Evolutionary conservation across 768 basidiomycete genomes (phyloP), one percentile per base, ranked within the genome.

Genomic region (Pleurotus pulmonarius): DNA sequence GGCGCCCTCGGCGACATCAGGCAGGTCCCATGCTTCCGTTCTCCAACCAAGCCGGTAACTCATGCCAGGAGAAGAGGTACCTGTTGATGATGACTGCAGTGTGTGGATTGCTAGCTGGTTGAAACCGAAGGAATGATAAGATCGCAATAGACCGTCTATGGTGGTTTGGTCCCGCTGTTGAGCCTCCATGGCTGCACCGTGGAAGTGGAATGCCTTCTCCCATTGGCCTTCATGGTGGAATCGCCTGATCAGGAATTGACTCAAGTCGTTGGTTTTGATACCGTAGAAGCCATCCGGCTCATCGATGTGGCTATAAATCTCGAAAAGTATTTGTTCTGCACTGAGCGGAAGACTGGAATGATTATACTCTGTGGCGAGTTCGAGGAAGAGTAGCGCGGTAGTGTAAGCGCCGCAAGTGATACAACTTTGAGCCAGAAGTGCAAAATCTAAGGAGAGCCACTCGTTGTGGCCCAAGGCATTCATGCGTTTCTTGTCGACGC

Each of bases 201-300:
- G 92, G 61, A 91, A 91, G 29, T 82, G 82, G 63, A 98, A 92
- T 0, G 95, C 94, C 65, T 89, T 91, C 45, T 88, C 85, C 90
- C 94, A 96, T 65, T 95, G 88, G 16, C 86, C 80, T 69, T 99
- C 97, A 60, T 99, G 97, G 62, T 92, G 90, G 59, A 96, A 87
- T 8, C 92, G 84, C 59, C 85, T 88, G 51, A 94, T 77, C 37
- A 99, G 79, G 56, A 94, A 90, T 44, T 82, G 79, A 22, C 84
- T 81, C n/a, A 91, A 80, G 65, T 98, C 85, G 29, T 78, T 70
- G 5, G 88, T 85, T 59, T 87, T 79, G 58, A 98, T 94, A 4
- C 94, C 94, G 69, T 99, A 99, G 68, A 99, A 99, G 1, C 97
- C 94, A 63, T 99, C 97, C 0, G 95, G 95, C 67, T 99, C 97